These are phyloP conservation scores for Phyllosticta ampelicida DNA, from an alignment of 2,329 filamentous ascomycete genomes.

Conservation along the genomic window DNA sequence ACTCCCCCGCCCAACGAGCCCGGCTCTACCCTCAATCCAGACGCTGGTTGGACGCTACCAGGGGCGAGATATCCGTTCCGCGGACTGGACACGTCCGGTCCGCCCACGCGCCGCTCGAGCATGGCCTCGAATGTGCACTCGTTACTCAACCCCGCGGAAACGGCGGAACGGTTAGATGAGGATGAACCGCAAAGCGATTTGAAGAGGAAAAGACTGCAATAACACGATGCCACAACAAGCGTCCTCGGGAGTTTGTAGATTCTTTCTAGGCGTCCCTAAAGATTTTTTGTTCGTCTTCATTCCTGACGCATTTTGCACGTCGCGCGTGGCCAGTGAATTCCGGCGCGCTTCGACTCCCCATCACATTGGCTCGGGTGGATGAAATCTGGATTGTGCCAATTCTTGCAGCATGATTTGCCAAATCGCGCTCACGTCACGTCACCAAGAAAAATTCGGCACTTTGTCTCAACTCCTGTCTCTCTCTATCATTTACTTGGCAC, in stretches of 20 bases:
- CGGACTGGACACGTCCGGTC: conserved; percentile 42
- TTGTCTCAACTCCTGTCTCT: too few relatives aligned
- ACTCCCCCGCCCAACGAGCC: conserved; percentile 41
- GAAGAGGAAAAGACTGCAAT: conserved; percentile 43
- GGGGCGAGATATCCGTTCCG: conserved; percentile 40
- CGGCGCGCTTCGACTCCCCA: too few relatives aligned
- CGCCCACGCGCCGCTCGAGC: conserved; percentile 56
- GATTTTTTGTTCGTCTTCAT: too few relatives aligned
- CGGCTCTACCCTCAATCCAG: conserved; percentile 39
- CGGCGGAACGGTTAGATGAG: conserved; percentile 54
- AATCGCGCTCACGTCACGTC: too few relatives aligned
- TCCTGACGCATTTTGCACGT: too few relatives aligned
- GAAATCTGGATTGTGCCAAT: too few relatives aligned
- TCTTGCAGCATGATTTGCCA: too few relatives aligned
- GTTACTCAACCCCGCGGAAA: conserved; percentile 57
- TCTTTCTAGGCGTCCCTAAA: too few relatives aligned
- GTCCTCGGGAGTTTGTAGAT: background rate
- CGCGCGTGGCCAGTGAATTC: too few relatives aligned
- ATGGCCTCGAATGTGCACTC: conserved; percentile 63
- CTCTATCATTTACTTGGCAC: too few relatives aligned
- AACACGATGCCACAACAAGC: background rate
- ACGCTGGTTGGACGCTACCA: conserved; percentile 46
- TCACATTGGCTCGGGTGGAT: too few relatives aligned
- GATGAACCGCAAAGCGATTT: conserved; percentile 51
- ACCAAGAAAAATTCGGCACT: too few relatives aligned